Conservation (phyloP, 352 stramenopile species). For the Pythium rishiriense region DNA sequence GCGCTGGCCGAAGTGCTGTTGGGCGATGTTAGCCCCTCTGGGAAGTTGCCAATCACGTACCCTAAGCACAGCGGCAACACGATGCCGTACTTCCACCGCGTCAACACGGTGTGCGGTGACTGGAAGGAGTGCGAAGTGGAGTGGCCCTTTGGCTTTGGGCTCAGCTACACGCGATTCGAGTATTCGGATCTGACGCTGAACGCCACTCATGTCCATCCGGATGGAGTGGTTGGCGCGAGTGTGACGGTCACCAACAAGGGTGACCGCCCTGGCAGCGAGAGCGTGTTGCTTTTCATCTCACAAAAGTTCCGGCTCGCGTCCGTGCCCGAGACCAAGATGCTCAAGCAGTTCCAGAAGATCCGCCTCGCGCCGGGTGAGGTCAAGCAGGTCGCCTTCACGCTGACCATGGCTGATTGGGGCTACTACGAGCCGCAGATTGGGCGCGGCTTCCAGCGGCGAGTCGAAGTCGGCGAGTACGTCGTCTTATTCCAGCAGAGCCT, state of each 20-base stretch:
- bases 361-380: slow-evolving; percentile 32
- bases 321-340: slow-evolving; percentile 71
- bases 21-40: slow-evolving; percentile 70
- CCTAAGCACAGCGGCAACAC: slow-evolving; percentile 41
- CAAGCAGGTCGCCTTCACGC: slow-evolving; percentile 43
- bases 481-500: slow-evolving; percentile 48
- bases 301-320: slow-evolving; percentile 50
- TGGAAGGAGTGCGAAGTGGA: slow-evolving; percentile 56
- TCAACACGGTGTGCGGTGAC: slow-evolving; percentile 55
- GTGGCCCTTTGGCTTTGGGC: slow-evolving; percentile 65
- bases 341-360: slow-evolving; percentile 79
- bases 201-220: slow-evolving; percentile 29
- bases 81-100: slow-evolving; percentile 70
- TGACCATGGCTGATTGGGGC: slow-evolving; percentile 49
- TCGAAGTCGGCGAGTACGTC: slow-evolving; percentile 52
- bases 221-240: slow-evolving; percentile 36
- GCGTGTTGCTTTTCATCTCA: slow-evolving; percentile 71
- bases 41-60: slow-evolving; percentile 80
- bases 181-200: slow-evolving; percentile 60
- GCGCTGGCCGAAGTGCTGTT: slow-evolving; percentile 69
- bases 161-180: slow-evolving; percentile 67
- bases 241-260: slow-evolving; percentile 75
- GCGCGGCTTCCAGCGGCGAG: slow-evolving; percentile 35
- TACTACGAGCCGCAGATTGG: slow-evolving; percentile 55
- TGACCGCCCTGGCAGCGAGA: slow-evolving; percentile 44